phyloP scores from a whole-genome alignment of 1,284 basidiomycete genomes.

The Exobasidium cylindrosporum region DNA sequence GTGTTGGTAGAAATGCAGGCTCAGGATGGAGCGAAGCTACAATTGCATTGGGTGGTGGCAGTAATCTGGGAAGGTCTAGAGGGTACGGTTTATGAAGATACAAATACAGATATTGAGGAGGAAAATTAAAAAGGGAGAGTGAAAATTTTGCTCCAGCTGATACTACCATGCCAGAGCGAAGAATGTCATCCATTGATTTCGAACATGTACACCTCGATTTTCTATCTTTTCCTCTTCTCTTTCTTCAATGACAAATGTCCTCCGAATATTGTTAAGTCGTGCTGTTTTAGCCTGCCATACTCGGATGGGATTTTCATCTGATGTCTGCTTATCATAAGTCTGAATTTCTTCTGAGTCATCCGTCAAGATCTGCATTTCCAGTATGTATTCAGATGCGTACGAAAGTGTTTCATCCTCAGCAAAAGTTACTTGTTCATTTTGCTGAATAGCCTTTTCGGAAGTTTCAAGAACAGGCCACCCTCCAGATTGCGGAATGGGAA shows the following conservation, averaged over 20 bases:
- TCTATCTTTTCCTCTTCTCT: slow-evolving; percentile 20
- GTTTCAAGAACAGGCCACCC: neutral
- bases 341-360: neutral
- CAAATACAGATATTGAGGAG: neutral
- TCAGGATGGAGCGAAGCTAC: slow-evolving; percentile 13
- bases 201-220: slow-evolving; percentile 19
- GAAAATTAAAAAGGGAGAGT: neutral
- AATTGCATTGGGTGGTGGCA: slow-evolving; percentile 4
- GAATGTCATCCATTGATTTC: slow-evolving; percentile 37
- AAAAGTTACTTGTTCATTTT: neutral
- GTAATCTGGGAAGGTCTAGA: slow-evolving; percentile 6
- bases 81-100: slow-evolving; percentile 2
- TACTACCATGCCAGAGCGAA: slow-evolving; percentile 24
- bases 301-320: neutral
- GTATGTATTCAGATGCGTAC: neutral
- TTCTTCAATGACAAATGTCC: slow-evolving; percentile 17
- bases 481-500: neutral
- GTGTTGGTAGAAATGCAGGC: slow-evolving; percentile 4
- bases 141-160: neutral
- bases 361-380: neutral
- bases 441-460: neutral
- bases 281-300: slow-evolving; percentile 9
- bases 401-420: neutral
- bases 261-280: slow-evolving; percentile 18
- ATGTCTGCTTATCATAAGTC: neutral